Conservation (phyloP, 2,329 filamentous ascomycete genomes). For the Metarhizium album region DNA sequence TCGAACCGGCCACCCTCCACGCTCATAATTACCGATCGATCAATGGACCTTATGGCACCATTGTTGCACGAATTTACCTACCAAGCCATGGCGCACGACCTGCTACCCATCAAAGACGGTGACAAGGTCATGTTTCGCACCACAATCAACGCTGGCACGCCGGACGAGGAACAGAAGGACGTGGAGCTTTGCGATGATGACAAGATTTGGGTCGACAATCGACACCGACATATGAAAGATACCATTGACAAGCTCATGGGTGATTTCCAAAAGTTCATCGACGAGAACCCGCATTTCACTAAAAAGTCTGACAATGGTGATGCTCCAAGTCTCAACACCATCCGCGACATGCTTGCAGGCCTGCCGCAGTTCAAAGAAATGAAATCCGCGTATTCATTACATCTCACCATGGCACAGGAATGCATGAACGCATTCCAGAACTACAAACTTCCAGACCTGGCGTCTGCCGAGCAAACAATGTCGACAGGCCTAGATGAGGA, state of each 20-base stretch:
- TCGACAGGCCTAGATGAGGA: constrained; percentile 92
- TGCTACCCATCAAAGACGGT: constrained; percentile 77
- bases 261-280: constrained; percentile 86
- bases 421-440: constrained; percentile 90
- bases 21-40: constrained; percentile 78
- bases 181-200: constrained; percentile 88
- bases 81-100: constrained; percentile 94
- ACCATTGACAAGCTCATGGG: constrained; percentile 87
- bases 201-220: constrained; percentile 88
- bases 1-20: constrained; percentile 68
- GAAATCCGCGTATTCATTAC: constrained; percentile 89
- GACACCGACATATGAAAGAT: constrained; percentile 96
- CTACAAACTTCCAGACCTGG: constrained; percentile 76
- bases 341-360: constrained; percentile 94
- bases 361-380: constrained; percentile 90
- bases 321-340: constrained; percentile 71
- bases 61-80: constrained; percentile 95
- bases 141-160: constrained; percentile 60
- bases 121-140: constrained; percentile 84
- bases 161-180: constrained; percentile 69
- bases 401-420: constrained; percentile 93
- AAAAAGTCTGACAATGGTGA: constrained; percentile 49
- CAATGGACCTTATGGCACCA: constrained; percentile 84
- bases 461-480: constrained; percentile 79
- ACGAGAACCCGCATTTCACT: constrained; percentile 85